Conservation (phyloP, 768 basidiomycete genomes). For the Pisolithus albus region DNA sequence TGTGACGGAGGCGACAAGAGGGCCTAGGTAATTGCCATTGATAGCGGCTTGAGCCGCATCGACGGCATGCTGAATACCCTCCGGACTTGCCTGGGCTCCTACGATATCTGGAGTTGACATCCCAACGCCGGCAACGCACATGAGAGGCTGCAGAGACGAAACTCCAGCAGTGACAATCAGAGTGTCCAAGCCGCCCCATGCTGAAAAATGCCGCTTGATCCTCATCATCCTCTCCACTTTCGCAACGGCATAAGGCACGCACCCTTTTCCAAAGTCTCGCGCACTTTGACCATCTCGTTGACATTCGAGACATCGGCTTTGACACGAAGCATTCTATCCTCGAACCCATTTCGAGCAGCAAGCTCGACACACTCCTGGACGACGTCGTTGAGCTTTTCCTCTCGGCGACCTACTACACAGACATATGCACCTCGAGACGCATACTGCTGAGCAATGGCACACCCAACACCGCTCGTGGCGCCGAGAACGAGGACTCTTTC, state of each 20-base stretch:
- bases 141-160: conserved; percentile 69
- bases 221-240: too few relatives aligned
- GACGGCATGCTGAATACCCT: conserved; percentile 54
- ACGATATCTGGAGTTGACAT: conserved; percentile 21
- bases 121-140: conserved; percentile 60
- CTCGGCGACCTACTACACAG: conserved; percentile 67
- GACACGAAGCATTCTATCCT: conserved; percentile 40
- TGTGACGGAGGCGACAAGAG: conserved; percentile 59
- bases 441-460: conserved; percentile 61
- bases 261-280: conserved; percentile 52
- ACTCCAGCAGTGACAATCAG: conserved; percentile 79
- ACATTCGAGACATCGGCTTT: conserved; percentile 58
- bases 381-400: conserved; percentile 49
- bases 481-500: conserved; percentile 82
- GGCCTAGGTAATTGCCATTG: conserved; percentile 63
- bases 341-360: conserved; percentile 11
- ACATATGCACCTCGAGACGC: conserved; percentile 67
- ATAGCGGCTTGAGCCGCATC: conserved; percentile 52
- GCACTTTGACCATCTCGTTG: conserved; percentile 59
- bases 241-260: conserved; percentile 15
- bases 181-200: conserved; percentile 80
- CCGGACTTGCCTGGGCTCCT: conserved; percentile 35
- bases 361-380: conserved; percentile 47
- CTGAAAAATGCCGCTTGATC: conserved; percentile 31
- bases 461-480: conserved; percentile 79